Evolutionary conservation across 352 stramenopile genomes (phyloP).

Genomic region (Globisporangium emineosum): DNA sequence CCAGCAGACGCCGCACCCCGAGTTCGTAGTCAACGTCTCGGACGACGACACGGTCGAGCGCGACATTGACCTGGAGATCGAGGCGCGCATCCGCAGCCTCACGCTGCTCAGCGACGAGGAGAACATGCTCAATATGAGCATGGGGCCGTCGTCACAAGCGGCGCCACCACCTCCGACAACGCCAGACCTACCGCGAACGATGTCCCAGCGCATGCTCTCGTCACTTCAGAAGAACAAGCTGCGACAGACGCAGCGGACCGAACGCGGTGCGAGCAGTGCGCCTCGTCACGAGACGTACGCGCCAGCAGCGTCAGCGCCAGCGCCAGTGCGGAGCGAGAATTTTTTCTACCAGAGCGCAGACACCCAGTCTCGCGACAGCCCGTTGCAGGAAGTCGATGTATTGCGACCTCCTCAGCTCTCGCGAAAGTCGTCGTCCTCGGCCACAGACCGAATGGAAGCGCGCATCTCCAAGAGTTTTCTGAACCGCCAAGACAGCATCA

Average conservation of each 20-base stretch:
- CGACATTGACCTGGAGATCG: slow-evolving; percentile 73
- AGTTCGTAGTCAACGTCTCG: slow-evolving; percentile 50
- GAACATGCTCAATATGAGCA: slow-evolving; percentile 12
- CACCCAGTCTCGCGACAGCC: not conserved
- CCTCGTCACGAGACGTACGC: not conserved
- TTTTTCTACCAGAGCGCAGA: slow-evolving; percentile 12
- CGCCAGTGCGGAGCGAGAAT: slow-evolving; percentile 11
- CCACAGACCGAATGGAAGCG: slow-evolving; percentile 57
- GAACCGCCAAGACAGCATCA: slow-evolving; percentile 29
- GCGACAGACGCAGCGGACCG: slow-evolving; percentile 18
- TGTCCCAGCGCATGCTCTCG: slow-evolving; percentile 65
- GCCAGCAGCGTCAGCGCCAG: not conserved
- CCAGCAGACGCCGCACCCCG: slow-evolving; percentile 16
- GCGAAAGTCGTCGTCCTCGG: slow-evolving; percentile 28
- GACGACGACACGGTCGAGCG: slow-evolving; percentile 63
- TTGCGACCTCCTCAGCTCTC: slow-evolving; percentile 25
- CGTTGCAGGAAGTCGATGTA: slow-evolving; percentile 15
- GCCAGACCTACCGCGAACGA: slow-evolving; percentile 24
- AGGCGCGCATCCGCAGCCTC: slow-evolving; percentile 41
- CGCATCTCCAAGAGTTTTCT: slow-evolving; percentile 61
- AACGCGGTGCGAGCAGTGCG: slow-evolving; percentile 5
- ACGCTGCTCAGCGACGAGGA: slow-evolving; percentile 23
- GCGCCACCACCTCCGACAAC: slow-evolving; percentile 1
- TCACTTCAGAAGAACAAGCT: slow-evolving; percentile 41
- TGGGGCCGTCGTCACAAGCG: not conserved